Percentiles rank a stretch among this genome's conserved stretches.
Conservation (phyloP, 2,329 filamentous ascomycete genomes). For the Cladosporium sp. region DNA sequence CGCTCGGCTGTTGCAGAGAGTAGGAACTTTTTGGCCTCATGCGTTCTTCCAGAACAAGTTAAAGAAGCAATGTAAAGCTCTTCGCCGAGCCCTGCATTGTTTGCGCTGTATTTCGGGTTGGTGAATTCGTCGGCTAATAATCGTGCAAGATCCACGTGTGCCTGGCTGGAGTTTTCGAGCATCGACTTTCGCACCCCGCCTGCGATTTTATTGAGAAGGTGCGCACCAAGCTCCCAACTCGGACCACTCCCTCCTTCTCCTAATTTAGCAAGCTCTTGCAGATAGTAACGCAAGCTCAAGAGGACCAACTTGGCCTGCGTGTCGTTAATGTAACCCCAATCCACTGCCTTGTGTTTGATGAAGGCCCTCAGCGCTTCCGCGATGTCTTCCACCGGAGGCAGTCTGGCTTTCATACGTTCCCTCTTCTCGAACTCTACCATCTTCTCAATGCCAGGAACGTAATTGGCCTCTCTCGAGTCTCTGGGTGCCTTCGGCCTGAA, state of each 20-base stretch:
- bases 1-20: background rate
- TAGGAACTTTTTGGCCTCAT: constrained; percentile 32
- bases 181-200: too few relatives aligned
- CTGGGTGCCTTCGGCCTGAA: constrained; percentile 47
- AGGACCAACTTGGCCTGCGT: constrained; percentile 59
- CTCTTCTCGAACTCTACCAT: constrained; percentile 64
- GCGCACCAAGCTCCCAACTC: too few relatives aligned
- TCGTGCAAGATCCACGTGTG: constrained; percentile 37
- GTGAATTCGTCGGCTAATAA: constrained; percentile 26
- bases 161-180: constrained; percentile 20
- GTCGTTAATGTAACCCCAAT: constrained; percentile 41
- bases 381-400: constrained; percentile 58
- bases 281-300: constrained; percentile 57
- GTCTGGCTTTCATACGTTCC: constrained; percentile 56
- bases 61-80: background rate
- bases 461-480: constrained; percentile 54
- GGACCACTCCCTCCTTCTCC: constrained; percentile 18
- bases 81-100: background rate
- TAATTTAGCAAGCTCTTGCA: constrained; percentile 16
- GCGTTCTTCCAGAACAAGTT: background rate
- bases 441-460: constrained; percentile 64
- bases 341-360: constrained; percentile 46
- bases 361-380: constrained; percentile 59
- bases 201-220: too few relatives aligned
- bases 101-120: background rate